phyloP scores from a whole-genome alignment of 257 asterid species.

The Plectranthus barbatus region DNA sequence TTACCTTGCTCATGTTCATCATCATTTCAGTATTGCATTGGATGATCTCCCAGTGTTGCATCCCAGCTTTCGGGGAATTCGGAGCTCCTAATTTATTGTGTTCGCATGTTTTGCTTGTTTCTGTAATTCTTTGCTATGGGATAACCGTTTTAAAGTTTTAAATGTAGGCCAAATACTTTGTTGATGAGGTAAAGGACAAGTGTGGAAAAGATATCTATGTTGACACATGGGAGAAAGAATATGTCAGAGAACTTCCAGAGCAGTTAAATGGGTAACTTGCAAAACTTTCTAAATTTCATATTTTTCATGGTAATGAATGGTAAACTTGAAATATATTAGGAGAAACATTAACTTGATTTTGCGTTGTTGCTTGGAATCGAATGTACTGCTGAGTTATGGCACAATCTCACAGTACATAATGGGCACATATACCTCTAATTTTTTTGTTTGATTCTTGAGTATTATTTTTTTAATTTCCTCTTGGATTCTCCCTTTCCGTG shows the following conservation, averaged over 20 bases:
- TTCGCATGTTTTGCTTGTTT: background rate
- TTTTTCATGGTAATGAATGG: too few species aligned
- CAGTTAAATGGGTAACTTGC: constrained; percentile 63
- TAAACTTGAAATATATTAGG: too few species aligned
- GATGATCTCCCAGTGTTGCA: background rate
- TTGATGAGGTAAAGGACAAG: constrained; percentile 92
- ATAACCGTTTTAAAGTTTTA: constrained; percentile 8
- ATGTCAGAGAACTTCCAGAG: constrained; percentile 62
- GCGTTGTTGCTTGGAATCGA: too few species aligned
- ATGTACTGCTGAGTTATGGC: too few species aligned
- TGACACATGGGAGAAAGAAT: constrained; percentile 60
- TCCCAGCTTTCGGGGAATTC: background rate
- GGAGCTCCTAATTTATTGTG: background rate
- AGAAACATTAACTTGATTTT: too few species aligned
- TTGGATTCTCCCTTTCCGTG: background rate
- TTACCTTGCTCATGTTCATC: background rate
- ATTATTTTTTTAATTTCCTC: background rate
- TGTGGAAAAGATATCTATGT: constrained; percentile 54
- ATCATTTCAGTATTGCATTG: background rate
- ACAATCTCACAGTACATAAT: too few species aligned
- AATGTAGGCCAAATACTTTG: constrained; percentile 65
- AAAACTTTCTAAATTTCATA: background rate
- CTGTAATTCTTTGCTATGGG: constrained; percentile 9
- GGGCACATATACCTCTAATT: too few species aligned
- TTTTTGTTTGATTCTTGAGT: too few species aligned